These are phyloP conservation scores for Simplicillium aogashimaense DNA, from an alignment of 2,329 filamentous ascomycete species.

Conservation along the genomic window DNA sequence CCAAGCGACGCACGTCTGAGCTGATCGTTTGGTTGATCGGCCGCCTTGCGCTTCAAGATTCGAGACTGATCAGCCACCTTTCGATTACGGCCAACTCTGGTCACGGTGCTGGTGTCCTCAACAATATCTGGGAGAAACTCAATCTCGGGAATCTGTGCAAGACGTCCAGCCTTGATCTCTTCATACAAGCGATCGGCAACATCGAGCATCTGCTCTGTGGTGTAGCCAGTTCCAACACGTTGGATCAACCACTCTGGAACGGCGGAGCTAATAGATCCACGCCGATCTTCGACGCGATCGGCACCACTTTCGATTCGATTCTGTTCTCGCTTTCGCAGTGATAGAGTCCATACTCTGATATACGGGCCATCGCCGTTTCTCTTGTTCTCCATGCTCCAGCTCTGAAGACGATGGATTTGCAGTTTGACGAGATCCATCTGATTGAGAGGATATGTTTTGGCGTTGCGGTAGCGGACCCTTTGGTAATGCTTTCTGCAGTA, in stretches of 20 bases:
- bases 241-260: slow-evolving; percentile 40
- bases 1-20: too few species aligned
- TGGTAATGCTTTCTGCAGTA: slow-evolving; percentile 81
- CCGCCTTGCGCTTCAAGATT: slow-evolving; percentile 11
- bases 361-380: slow-evolving; percentile 17
- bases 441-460: slow-evolving; percentile 45
- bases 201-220: slow-evolving; percentile 33
- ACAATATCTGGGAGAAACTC: slow-evolving; percentile 48
- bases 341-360: slow-evolving; percentile 45
- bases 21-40: slow-evolving; percentile 4
- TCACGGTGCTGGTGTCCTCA: slow-evolving; percentile 14
- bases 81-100: slow-evolving; percentile 1
- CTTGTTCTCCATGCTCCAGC: slow-evolving; percentile 48
- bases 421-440: slow-evolving; percentile 55
- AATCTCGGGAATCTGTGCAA: slow-evolving; percentile 44
- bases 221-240: slow-evolving; percentile 35
- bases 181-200: slow-evolving; percentile 35
- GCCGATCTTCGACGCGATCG: slow-evolving; percentile 15
- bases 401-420: slow-evolving; percentile 52
- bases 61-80: too few species aligned
- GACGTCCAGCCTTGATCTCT: slow-evolving; percentile 30
- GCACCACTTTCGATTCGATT: slow-evolving; percentile 36
- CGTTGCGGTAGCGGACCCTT: slow-evolving; percentile 59
- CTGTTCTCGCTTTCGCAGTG: slow-evolving; percentile 55
- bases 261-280: slow-evolving; percentile 24